Base-by-base conservation (phyloP, 108 stramenopile genomes). In the Cyclostephanos tholiformis region DNA sequence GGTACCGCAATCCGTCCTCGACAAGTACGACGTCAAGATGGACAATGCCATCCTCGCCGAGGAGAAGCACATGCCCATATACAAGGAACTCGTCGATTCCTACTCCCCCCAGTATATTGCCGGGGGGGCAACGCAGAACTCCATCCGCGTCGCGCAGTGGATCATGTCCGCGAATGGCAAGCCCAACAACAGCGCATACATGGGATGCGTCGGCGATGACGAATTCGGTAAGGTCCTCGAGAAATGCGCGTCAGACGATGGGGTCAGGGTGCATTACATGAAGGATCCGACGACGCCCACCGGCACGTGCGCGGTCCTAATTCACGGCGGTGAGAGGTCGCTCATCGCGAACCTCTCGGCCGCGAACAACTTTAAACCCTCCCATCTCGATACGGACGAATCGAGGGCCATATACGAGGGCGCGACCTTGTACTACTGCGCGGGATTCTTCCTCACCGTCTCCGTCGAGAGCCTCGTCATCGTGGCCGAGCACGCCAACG, bases 111-210 rank as follows among this genome's bases (percentile, higher is more conserved):
- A 96, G 64, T 99, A 91, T 94, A 98, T 99, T 80, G 99, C 99
- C 8, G 99, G 99, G 13, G 99, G 99, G 7, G 99, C 99, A 30
- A 99, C 99, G 10, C 99, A 99, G 86, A 99, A 99, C 91, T 91
- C 95, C 67, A 99, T 99, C 87, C 97, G 99, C 63, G 98, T 99
- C 13, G 98, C 98, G 11, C 98, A 98, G 79, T 99, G 99, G 99
- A 99, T 99, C 97, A 58, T 95, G 56, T 65, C 71, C 51, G 75
- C 80, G 56, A 59, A 84, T 51, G 79, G 84, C 43, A 84, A 83
- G 77, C 65, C 85, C 26, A 84, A 78, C 4, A 77, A 84, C 59
- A 90, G 89, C 58, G 96, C 96, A 52, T 99, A 88, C 84, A 84
- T 97, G 79, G 98, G 98, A 61, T 92, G 91, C 83, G 93, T 99